Evolutionary conservation across 2,329 filamentous ascomycete genomes (phyloP).

Genomic region (Ophiostoma pallidulum): DNA sequence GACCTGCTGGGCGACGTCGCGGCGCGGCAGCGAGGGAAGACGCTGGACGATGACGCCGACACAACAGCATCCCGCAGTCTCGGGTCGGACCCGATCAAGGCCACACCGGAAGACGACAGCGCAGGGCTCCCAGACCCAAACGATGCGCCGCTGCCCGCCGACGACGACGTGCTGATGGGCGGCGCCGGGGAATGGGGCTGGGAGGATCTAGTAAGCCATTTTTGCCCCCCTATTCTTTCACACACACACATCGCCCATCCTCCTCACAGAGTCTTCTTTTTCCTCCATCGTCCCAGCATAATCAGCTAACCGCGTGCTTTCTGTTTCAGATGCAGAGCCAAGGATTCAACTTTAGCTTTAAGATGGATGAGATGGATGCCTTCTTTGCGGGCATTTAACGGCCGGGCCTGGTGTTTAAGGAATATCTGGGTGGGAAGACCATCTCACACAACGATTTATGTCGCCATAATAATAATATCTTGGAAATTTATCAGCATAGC

Average conservation of each 20-base stretch:
- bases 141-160: neutral
- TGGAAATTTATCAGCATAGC: too few relatives aligned
- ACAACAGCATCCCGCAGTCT: neutral
- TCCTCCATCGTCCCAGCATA: too few relatives aligned
- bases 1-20: constrained; percentile 26
- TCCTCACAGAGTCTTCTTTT: too few relatives aligned
- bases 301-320: too few relatives aligned
- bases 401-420: too few relatives aligned
- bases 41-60: neutral
- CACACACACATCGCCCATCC: neutral
- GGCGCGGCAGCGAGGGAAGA: constrained; percentile 7
- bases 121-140: neutral
- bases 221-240: neutral
- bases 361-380: constrained; percentile 12
- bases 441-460: too few relatives aligned
- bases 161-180: neutral
- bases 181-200: constrained; percentile 16
- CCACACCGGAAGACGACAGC: neutral
- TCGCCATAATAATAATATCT: too few relatives aligned
- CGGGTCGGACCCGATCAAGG: neutral
- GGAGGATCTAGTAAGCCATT: constrained; percentile 17
- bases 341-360: constrained; percentile 18
- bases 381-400: constrained; percentile 11
- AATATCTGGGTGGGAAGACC: too few relatives aligned
- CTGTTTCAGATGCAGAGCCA: constrained; percentile 18